Conservation (phyloP, 129 eudicot species). For the Mikania micrantha region DNA sequence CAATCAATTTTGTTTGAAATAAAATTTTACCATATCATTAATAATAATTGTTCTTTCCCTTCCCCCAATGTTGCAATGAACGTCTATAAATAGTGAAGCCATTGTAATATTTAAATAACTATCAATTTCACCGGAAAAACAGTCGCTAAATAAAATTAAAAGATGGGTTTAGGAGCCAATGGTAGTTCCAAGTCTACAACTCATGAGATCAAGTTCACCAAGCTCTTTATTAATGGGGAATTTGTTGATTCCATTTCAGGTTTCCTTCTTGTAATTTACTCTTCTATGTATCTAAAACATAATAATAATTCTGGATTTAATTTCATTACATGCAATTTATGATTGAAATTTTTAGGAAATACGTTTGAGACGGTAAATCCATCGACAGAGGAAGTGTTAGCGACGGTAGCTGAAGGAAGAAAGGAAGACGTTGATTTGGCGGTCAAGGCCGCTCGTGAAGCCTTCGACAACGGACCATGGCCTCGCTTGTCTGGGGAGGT, state of each 20-base stretch:
- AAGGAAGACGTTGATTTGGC: conserved; percentile 81
- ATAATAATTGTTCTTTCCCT: too few species aligned
- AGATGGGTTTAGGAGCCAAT: too few species aligned
- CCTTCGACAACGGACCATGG: conserved; percentile 93
- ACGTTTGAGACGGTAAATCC: conserved; percentile 76
- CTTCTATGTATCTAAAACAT: background rate
- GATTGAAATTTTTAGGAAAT: conserved; percentile 29
- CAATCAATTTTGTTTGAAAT: too few species aligned
- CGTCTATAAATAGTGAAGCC: too few species aligned
- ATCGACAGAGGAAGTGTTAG: conserved; percentile 57
- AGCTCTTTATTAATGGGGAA: conserved; percentile 68
- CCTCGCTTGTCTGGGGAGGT: conserved; percentile 81
- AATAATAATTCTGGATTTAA: background rate
- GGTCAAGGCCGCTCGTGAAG: conserved; percentile 86
- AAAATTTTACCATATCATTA: too few species aligned
- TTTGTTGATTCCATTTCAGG: conserved; percentile 50
- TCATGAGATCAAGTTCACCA: conserved; percentile 54
- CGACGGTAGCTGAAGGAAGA: conserved; percentile 60
- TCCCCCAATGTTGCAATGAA: too few species aligned
- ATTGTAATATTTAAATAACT: too few species aligned
- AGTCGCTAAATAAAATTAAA: too few species aligned
- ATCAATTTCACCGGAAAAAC: too few species aligned
- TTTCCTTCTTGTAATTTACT: background rate
- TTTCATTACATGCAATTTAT: background rate
- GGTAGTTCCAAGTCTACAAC: background rate